phyloP scores from a whole-genome alignment of 192 early-diverging fungal species.

The Coemansia sp. region DNA sequence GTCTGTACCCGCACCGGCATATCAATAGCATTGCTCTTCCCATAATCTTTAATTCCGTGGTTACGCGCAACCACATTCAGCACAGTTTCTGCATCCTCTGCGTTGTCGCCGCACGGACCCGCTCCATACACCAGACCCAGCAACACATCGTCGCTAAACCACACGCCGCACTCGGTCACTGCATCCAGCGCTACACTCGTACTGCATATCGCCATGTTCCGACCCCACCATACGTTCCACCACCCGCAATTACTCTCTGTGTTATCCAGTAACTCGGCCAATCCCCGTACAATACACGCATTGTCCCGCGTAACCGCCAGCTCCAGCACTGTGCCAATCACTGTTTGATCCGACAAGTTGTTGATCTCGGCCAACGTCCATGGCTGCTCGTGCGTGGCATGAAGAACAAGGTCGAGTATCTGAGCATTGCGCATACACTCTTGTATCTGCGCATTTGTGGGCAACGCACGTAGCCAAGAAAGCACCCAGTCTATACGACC shows the following conservation, averaged over 20 bases:
- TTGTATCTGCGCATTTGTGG: not conserved
- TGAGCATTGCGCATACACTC: not conserved
- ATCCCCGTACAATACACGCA: too few relatives aligned
- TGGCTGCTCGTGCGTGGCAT: not conserved
- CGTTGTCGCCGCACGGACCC: not conserved
- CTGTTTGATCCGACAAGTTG: not conserved
- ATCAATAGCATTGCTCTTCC: not conserved
- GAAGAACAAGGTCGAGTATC: not conserved
- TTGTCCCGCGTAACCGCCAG: not conserved
- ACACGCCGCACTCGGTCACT: not conserved
- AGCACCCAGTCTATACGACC: slow-evolving; percentile 32
- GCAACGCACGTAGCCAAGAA: slow-evolving; percentile 22
- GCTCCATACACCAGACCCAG: not conserved
- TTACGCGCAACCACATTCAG: not conserved
- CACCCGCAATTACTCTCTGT: not conserved
- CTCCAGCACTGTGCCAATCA: not conserved
- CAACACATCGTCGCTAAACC: not conserved
- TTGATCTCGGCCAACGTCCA: not conserved
- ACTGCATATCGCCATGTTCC: not conserved
- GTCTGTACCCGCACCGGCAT: not conserved
- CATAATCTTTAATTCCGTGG: not conserved
- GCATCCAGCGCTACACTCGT: not conserved
- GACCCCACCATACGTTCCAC: not conserved
- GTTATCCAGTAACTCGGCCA: not conserved
- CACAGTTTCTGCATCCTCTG: not conserved